Percentiles rank a stretch among this genome's conserved stretches.
Evolutionary conservation across 2,329 filamentous ascomycete species (phyloP).

Genomic region (Monilinia laxa): DNA sequence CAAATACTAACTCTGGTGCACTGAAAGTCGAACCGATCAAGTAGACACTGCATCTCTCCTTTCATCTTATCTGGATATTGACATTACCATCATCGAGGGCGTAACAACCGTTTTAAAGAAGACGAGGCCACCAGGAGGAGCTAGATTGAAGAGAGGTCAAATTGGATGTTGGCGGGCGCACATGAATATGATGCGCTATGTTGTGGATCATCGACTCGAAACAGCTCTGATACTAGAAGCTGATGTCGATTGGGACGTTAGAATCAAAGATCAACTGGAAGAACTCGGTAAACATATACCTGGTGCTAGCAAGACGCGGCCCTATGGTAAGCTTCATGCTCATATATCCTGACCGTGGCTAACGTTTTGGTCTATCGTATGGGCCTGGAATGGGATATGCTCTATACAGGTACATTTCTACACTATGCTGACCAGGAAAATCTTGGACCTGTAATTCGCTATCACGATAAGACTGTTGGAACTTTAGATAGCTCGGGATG

Average conservation of each 20-base stretch:
- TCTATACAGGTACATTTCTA: constrained; percentile 3
- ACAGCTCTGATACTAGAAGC: constrained; percentile 17
- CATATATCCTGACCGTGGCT: neutral
- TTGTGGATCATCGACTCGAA: constrained; percentile 12
- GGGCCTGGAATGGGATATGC: constrained; percentile 11
- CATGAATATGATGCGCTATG: constrained; percentile 18
- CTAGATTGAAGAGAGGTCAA: neutral
- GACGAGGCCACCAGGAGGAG: constrained; percentile 7
- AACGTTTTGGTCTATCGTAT: neutral
- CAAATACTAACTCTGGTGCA: neutral
- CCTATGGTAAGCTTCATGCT: constrained; percentile 8
- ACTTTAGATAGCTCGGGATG: neutral
- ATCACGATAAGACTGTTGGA: neutral
- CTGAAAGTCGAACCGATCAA: constrained; percentile 9
- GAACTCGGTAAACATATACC: constrained; percentile 11
- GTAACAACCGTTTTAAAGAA: neutral
- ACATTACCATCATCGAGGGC: constrained; percentile 2
- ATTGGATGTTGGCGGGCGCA: constrained; percentile 13
- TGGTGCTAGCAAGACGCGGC: constrained; percentile 2
- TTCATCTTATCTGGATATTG: constrained; percentile 12
- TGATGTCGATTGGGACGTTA: constrained; percentile 12
- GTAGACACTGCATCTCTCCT: constrained; percentile 8
- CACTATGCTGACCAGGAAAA: neutral
- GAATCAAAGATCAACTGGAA: constrained; percentile 14
- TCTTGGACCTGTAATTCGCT: constrained; percentile 1